Conservation (phyloP, 176 grass and related monocot genomes). For the Zoysia japonica region DNA sequence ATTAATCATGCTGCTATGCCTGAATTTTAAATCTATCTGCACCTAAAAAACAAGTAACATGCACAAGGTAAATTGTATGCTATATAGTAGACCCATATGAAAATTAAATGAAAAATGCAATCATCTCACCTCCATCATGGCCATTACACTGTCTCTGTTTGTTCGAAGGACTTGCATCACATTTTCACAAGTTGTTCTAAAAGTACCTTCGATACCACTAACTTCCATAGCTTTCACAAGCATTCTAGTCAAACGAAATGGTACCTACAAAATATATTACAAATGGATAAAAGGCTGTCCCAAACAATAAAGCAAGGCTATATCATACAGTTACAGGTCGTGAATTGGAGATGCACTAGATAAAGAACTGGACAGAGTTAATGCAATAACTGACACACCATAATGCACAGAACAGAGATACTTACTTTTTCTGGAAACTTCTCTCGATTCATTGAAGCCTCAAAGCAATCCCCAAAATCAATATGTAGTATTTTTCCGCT, state of each 20-base stretch:
- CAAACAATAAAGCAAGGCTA: slow-evolving; percentile 1
- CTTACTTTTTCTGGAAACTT: slow-evolving; percentile 99
- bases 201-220: slow-evolving; percentile 96
- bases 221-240: slow-evolving; percentile 99
- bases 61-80: background rate
- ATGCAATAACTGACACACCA: slow-evolving; percentile 1
- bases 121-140: slow-evolving; percentile 96
- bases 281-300: slow-evolving; percentile 5
- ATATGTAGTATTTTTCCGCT: slow-evolving; percentile 99
- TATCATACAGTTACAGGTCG: background rate
- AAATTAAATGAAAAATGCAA: slow-evolving; percentile 8
- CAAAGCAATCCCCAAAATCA: slow-evolving; percentile 98
- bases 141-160: slow-evolving; percentile 98
- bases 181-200: slow-evolving; percentile 97
- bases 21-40: slow-evolving; percentile 11
- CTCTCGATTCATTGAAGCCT: slow-evolving; percentile 97
- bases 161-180: slow-evolving; percentile 99
- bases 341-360: background rate
- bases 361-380: background rate
- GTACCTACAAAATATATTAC: slow-evolving; percentile 61
- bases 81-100: background rate
- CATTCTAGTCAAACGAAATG: slow-evolving; percentile 97
- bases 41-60: slow-evolving; percentile 4
- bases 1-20: background rate
- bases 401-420: slow-evolving; percentile 24